A percentile compares a stretch with the other conserved stretches of the same genome.
These are phyloP conservation scores for Neurospora sp. DNA, from an alignment of 495 filamentous ascomycete species.

Conservation along the genomic window DNA sequence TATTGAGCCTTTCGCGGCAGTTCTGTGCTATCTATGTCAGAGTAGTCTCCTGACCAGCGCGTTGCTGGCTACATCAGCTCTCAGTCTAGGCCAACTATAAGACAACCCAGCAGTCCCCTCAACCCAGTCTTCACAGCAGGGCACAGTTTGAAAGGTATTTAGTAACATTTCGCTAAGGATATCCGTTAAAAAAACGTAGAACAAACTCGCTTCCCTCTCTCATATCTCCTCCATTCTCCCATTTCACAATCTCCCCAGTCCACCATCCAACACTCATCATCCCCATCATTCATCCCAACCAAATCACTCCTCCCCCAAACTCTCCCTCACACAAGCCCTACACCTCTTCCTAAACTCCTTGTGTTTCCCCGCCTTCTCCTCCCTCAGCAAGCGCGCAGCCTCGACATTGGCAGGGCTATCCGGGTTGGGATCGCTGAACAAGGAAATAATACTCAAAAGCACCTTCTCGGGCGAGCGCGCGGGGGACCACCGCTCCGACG, in stretches of 20 bases:
- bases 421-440: constrained; percentile 88
- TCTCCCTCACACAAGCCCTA: constrained; percentile 70
- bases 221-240: neutral
- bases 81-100: neutral
- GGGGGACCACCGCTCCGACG: constrained; percentile 91
- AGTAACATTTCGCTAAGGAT: neutral
- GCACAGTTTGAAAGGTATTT: neutral
- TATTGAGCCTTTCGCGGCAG: neutral
- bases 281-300: too few species aligned
- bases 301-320: constrained; percentile 60
- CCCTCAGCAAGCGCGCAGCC: constrained; percentile 77
- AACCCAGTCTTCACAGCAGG: neutral
- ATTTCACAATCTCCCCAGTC: neutral
- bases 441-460: constrained; percentile 80
- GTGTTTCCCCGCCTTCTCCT: constrained; percentile 51
- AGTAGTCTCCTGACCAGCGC: neutral
- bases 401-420: constrained; percentile 95
- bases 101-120: neutral
- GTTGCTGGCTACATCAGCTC: neutral
- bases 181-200: neutral
- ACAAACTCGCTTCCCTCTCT: neutral
- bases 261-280: neutral
- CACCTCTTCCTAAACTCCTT: constrained; percentile 70
- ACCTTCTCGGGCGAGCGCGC: constrained; percentile 97
- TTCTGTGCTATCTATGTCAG: neutral